Percentiles rank a stretch among this genome's conserved stretches.
phyloP scores from a whole-genome alignment of 83 land plant species.

The Diphasiastrum complanatum region DNA sequence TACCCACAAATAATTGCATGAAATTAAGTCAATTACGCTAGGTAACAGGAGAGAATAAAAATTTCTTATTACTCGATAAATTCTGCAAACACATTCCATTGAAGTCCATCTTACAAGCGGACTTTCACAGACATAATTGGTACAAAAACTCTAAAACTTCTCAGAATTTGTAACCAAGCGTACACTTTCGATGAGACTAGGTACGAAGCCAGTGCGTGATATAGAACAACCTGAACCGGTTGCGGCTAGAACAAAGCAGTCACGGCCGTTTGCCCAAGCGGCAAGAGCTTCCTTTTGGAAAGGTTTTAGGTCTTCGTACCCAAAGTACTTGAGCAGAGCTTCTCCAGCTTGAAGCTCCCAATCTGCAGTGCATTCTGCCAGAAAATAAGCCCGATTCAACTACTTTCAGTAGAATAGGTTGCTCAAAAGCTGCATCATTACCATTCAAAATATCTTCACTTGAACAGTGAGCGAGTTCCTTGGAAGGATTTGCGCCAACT shows the following conservation, averaged over 20 bases:
- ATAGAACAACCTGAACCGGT: constrained; percentile 21
- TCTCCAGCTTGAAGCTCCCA: constrained; percentile 16
- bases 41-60: too few species aligned
- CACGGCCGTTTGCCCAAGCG: constrained; percentile 22
- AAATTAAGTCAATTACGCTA: neutral
- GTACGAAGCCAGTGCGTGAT: neutral
- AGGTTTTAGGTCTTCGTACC: constrained; percentile 10
- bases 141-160: neutral
- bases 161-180: neutral
- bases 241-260: constrained; percentile 27
- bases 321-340: constrained; percentile 15
- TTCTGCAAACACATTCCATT: too few species aligned
- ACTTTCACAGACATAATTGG: too few species aligned
- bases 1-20: neutral
- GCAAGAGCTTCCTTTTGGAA: constrained; percentile 24
- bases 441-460: neutral
- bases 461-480: too few species aligned
- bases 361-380: constrained; percentile 3
- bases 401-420: constrained; percentile 1
- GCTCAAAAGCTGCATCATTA: neutral
- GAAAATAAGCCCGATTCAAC: neutral
- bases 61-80: too few species aligned
- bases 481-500: too few species aligned
- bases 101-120: too few species aligned
- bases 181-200: neutral